A percentile compares a stretch with the other conserved stretches of the same genome.
Conservation (phyloP, 176 grass and related monocot species). For the Melocanna baccifera region DNA sequence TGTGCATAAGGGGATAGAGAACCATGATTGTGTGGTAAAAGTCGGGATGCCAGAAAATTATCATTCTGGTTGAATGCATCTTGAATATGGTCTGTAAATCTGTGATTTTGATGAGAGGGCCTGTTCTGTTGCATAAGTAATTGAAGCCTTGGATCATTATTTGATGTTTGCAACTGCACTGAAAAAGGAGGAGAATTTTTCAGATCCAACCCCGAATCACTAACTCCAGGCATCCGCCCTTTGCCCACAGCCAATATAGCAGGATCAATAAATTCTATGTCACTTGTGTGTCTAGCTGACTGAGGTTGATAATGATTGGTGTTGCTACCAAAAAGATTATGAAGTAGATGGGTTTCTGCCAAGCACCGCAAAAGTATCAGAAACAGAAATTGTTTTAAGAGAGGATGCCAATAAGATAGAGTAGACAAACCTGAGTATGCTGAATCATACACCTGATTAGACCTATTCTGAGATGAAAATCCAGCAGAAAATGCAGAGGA, state of each 20-base stretch:
- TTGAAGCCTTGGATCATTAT: slow-evolving; percentile 67
- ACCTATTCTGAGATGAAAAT: slow-evolving; percentile 50
- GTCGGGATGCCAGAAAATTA: slow-evolving; percentile 59
- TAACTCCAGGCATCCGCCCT: slow-evolving; percentile 62
- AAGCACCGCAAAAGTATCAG: slow-evolving; percentile 27
- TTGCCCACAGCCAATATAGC: slow-evolving; percentile 93
- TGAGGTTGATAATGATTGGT: slow-evolving; percentile 59
- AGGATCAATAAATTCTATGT: slow-evolving; percentile 86
- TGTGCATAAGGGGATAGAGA: slow-evolving; percentile 49
- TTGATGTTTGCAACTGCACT: slow-evolving; percentile 51
- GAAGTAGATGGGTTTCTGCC: slow-evolving; percentile 46
- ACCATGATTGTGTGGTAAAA: slow-evolving; percentile 55
- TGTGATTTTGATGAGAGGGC: slow-evolving; percentile 58
- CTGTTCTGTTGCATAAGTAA: slow-evolving; percentile 62
- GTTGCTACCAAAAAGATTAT: slow-evolving; percentile 44
- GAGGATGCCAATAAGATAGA: background rate
- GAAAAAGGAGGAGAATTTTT: slow-evolving; percentile 43
- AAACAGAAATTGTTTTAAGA: slow-evolving; percentile 10
- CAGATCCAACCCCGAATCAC: slow-evolving; percentile 54
- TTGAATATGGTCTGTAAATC: slow-evolving; percentile 49
- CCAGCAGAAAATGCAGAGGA: slow-evolving; percentile 34
- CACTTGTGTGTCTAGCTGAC: slow-evolving; percentile 48
- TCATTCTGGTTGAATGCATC: slow-evolving; percentile 58
- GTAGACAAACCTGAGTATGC: slow-evolving; percentile 41
- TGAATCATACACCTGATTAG: slow-evolving; percentile 50